These are phyloP conservation scores for Komagataella mondaviorum DNA, from an alignment of 805 yeast species.

Conservation along the genomic window DNA sequence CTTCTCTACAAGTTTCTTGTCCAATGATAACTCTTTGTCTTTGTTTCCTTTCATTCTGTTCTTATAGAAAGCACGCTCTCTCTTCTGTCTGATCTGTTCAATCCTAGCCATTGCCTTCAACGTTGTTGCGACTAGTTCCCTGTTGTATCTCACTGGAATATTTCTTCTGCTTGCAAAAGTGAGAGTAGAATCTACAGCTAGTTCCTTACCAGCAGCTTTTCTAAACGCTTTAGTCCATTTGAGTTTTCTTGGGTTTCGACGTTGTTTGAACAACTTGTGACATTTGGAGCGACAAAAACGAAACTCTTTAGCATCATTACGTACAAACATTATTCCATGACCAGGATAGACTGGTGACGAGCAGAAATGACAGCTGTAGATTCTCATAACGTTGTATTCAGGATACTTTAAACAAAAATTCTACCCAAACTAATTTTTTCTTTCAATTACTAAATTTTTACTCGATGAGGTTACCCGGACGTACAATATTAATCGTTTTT, in stretches of 20 bases:
- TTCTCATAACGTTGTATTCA: conserved; percentile 42
- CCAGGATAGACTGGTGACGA: conserved; percentile 93
- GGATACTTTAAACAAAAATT: background rate
- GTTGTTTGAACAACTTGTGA: conserved; percentile 93
- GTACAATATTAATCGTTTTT: background rate
- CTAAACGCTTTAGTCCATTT: conserved; percentile 99
- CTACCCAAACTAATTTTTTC: background rate
- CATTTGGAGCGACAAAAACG: conserved; percentile 96
- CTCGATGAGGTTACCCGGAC: background rate
- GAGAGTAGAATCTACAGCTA: conserved; percentile 93
- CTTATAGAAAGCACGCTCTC: conserved; percentile 98
- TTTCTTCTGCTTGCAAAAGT: conserved; percentile 96
- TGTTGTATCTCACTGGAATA: conserved; percentile 94
- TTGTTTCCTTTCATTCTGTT: conserved; percentile 98
- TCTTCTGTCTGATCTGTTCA: conserved; percentile 88
- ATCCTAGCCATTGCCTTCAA: conserved; percentile 91
- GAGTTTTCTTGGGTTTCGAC: conserved; percentile 96
- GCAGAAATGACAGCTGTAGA: conserved; percentile 89
- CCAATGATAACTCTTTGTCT: conserved; percentile 73
- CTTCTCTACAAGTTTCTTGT: conserved; percentile 75
- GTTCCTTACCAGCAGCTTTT: conserved; percentile 97
- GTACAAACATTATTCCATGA: conserved; percentile 94
- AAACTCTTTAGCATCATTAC: conserved; percentile 97
- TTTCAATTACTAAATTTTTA: background rate
- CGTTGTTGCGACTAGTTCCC: conserved; percentile 91